Evolutionary conservation across 306 rosid species (phyloP).

Genomic region (Myrica gale): DNA sequence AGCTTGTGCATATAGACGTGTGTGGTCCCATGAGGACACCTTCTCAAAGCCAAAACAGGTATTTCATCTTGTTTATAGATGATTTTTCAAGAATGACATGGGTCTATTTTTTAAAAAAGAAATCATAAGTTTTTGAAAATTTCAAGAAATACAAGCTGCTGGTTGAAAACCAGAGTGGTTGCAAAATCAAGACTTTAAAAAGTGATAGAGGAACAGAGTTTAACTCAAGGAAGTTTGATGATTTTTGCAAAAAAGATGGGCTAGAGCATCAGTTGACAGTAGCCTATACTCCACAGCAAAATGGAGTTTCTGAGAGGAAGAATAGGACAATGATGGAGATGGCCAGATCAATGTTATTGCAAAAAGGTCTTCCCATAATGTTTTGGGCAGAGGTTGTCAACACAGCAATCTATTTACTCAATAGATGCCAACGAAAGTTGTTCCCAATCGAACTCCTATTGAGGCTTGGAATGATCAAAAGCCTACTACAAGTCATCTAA

Average conservation of each 20-base stretch:
- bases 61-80: too few relatives aligned
- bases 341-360: background rate
- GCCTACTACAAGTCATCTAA: background rate
- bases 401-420: background rate
- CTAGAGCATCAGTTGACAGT: background rate
- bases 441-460: too few relatives aligned
- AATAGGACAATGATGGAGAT: slow-evolving; percentile 4
- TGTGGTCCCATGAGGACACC: too few relatives aligned
- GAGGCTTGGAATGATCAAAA: background rate
- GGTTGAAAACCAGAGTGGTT: background rate
- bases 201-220: background rate
- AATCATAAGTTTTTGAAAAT: too few relatives aligned
- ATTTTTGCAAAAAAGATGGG: slow-evolving; percentile 1
- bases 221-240: background rate
- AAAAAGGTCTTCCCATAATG: background rate
- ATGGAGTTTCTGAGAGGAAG: slow-evolving; percentile 2
- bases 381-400: slow-evolving; percentile 8
- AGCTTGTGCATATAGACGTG: background rate
- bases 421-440: too few relatives aligned
- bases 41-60: too few relatives aligned
- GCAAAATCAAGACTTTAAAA: background rate
- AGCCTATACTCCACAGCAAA: slow-evolving; percentile 8
- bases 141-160: background rate
- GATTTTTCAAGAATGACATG: too few relatives aligned
- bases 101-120: too few relatives aligned